phyloP scores from a whole-genome alignment of 257 asterid species.

The Rehmannia glutinosa region DNA sequence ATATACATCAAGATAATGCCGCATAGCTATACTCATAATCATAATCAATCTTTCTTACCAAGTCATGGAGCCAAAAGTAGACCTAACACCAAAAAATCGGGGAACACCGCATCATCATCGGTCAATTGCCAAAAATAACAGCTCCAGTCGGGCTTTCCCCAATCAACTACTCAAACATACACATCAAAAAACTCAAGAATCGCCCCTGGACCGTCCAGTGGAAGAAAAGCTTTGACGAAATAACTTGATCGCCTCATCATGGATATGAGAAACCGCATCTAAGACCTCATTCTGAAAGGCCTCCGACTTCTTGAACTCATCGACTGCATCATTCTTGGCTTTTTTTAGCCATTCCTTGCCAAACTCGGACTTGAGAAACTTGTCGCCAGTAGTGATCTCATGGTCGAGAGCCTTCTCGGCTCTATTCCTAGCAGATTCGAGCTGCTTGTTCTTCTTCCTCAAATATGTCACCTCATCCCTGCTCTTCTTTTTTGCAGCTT shows the following conservation, averaged over 20 bases:
- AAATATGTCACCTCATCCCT: background rate
- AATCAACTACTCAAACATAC: background rate
- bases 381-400: background rate
- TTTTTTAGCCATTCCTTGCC: background rate
- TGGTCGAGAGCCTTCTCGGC: background rate
- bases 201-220: background rate
- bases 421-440: background rate
- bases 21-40: too few relatives aligned
- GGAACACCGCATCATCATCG: background rate
- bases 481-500: conserved; percentile 1
- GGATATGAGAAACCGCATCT: background rate
- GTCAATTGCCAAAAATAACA: background rate
- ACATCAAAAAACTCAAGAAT: background rate
- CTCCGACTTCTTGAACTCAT: background rate
- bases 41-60: too few relatives aligned
- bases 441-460: background rate
- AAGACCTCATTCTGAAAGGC: background rate
- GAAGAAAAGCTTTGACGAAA: background rate
- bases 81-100: too few relatives aligned
- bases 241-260: background rate
- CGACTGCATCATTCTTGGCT: background rate
- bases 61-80: too few relatives aligned
- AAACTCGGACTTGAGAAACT: background rate
- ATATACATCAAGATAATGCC: too few relatives aligned
- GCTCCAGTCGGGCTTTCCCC: background rate